phyloP scores from a whole-genome alignment of 2,329 filamentous ascomycete species.

The Colletotrichum destructivum region DNA sequence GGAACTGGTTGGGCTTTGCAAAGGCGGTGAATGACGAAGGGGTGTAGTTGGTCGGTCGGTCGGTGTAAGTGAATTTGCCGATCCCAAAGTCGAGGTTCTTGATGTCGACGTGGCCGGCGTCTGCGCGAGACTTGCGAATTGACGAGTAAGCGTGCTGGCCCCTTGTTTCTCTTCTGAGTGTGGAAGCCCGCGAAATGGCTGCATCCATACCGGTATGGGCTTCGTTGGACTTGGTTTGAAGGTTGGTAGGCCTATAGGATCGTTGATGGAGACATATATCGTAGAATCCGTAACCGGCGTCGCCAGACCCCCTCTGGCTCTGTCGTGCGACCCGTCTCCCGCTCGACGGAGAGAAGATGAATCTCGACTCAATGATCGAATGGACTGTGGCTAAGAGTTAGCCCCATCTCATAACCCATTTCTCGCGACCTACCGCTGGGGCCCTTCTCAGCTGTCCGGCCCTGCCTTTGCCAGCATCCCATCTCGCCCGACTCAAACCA shows the following conservation, averaged over 20 bases:
- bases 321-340: slow-evolving; percentile 17
- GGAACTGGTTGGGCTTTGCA: background rate
- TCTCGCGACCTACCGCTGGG: slow-evolving; percentile 25
- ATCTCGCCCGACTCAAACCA: slow-evolving; percentile 61
- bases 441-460: slow-evolving; percentile 35
- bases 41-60: background rate
- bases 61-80: slow-evolving; percentile 14
- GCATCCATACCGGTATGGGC: slow-evolving; percentile 66
- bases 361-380: slow-evolving; percentile 14
- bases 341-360: slow-evolving; percentile 20
- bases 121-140: background rate
- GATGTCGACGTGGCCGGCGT: slow-evolving; percentile 18
- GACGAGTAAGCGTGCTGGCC: no score
- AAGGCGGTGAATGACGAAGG: slow-evolving; percentile 25
- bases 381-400: slow-evolving; percentile 21
- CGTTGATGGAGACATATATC: slow-evolving; percentile 66
- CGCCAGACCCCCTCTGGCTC: slow-evolving; percentile 25
- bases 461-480: slow-evolving; percentile 53
- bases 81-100: slow-evolving; percentile 16
- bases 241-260: slow-evolving; percentile 62
- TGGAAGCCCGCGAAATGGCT: slow-evolving; percentile 36
- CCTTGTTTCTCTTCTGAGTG: slow-evolving; percentile 43
- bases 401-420: background rate
- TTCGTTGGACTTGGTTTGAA: slow-evolving; percentile 67
- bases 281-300: slow-evolving; percentile 45